phyloP scores from a whole-genome alignment of 176 grass and related monocot genomes.

The Phoenix roebelenii region DNA sequence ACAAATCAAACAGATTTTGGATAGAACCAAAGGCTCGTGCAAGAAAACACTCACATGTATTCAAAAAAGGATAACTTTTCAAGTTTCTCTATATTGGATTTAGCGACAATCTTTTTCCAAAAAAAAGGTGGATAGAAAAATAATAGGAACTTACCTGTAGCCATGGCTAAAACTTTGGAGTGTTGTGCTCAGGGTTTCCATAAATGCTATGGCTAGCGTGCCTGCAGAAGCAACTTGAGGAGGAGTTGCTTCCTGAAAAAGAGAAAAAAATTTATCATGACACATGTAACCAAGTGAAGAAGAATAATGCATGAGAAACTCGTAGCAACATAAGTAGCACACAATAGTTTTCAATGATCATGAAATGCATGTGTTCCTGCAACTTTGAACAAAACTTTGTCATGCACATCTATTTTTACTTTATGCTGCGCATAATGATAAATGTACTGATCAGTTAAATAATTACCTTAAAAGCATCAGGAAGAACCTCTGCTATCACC shows the following conservation, averaged over 20 bases:
- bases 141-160: slow-evolving; percentile 33
- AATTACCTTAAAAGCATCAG: slow-evolving; percentile 95
- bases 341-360: too few relatives aligned
- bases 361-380: too few relatives aligned
- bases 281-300: not conserved
- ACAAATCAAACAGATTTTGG: slow-evolving; percentile 23
- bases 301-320: too few relatives aligned
- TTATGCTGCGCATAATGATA: not conserved
- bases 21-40: too few relatives aligned
- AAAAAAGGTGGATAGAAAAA: not conserved
- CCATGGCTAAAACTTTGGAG: slow-evolving; percentile 63
- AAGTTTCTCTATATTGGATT: not conserved
- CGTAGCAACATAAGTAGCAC: too few relatives aligned
- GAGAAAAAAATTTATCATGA: slow-evolving; percentile 19
- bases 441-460: not conserved
- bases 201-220: slow-evolving; percentile 89
- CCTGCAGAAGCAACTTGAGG: slow-evolving; percentile 96
- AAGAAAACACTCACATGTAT: too few relatives aligned
- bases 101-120: not conserved
- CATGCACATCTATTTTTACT: too few relatives aligned
- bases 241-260: slow-evolving; percentile 71
- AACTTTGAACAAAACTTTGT: too few relatives aligned
- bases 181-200: slow-evolving; percentile 84
- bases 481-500: slow-evolving; percentile 97
- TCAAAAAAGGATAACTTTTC: too few relatives aligned